A percentile compares a stretch with the other conserved stretches of the same genome.
These are phyloP conservation scores for Coemansia biformis DNA, from an alignment of 192 early-diverging fungal species.

Conservation along the genomic window DNA sequence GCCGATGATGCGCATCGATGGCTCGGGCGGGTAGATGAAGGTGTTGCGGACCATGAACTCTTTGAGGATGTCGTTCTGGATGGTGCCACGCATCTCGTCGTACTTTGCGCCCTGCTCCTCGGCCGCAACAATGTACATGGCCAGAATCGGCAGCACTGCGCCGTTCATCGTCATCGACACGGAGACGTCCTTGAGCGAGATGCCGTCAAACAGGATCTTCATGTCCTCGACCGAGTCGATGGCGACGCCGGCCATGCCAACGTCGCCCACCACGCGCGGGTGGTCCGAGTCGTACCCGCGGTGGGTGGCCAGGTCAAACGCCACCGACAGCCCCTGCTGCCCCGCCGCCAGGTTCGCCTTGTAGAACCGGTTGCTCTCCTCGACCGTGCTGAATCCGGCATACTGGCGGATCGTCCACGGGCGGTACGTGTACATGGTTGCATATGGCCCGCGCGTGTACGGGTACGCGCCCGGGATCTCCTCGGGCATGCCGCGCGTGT, in stretches of 20 bases:
- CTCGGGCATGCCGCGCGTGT: constrained; percentile 54
- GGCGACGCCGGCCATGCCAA: constrained; percentile 91
- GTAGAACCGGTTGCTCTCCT: constrained; percentile 86
- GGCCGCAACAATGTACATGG: constrained; percentile 86
- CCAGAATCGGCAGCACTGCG: constrained; percentile 83
- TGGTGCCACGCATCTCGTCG: constrained; percentile 76
- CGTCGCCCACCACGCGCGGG: constrained; percentile 82
- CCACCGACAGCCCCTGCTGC: constrained; percentile 82
- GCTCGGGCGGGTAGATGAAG: constrained; percentile 88
- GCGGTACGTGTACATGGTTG: constrained; percentile 77
- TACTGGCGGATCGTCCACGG: constrained; percentile 89
- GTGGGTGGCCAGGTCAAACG: constrained; percentile 88
- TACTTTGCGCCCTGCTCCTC: constrained; percentile 80
- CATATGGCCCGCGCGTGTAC: constrained; percentile 78
- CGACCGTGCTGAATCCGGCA: constrained; percentile 89
- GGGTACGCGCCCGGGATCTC: constrained; percentile 83
- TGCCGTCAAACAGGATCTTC: constrained; percentile 86
- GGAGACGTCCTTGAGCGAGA: constrained; percentile 84
- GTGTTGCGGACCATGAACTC: constrained; percentile 95
- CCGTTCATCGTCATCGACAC: constrained; percentile 96
- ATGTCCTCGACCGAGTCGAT: constrained; percentile 91
- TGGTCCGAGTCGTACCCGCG: constrained; percentile 88
- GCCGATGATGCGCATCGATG: constrained; percentile 84
- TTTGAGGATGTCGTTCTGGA: constrained; percentile 91
- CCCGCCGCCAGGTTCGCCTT: constrained; percentile 81